phyloP scores from a whole-genome alignment of 2,329 filamentous ascomycete genomes.

The Mycosphaerella arachidis region DNA sequence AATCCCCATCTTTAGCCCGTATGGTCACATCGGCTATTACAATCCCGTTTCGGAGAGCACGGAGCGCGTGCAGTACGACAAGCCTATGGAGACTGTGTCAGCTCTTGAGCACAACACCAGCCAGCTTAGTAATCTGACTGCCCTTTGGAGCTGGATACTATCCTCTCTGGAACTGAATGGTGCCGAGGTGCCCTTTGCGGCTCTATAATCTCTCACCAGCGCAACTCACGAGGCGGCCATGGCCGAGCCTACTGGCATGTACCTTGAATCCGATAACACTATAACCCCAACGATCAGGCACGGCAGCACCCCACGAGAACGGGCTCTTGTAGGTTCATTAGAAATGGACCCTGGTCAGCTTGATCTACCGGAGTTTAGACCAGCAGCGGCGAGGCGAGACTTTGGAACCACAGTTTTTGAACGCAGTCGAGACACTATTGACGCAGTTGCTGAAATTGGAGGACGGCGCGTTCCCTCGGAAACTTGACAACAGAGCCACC shows the following conservation, averaged over 20 bases:
- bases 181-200: conserved; percentile 15
- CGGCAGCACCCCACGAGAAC: not conserved
- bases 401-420: conserved; percentile 13
- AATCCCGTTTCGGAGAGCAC: conserved; percentile 12
- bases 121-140: not conserved
- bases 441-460: conserved; percentile 16
- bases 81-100: conserved; percentile 14
- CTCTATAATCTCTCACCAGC: conserved; percentile 8
- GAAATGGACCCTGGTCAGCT: not conserved
- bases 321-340: conserved; percentile 6
- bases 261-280: not conserved
- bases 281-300: conserved; percentile 1
- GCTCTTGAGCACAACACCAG: conserved; percentile 6
- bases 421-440: conserved; percentile 23
- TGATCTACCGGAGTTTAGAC: conserved; percentile 2
- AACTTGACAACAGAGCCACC: not conserved
- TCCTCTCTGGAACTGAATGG: conserved; percentile 7
- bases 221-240: not conserved
- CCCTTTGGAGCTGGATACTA: conserved; percentile 8
- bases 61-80: conserved; percentile 9
- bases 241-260: not conserved
- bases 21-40: conserved; percentile 10
- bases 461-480: not conserved
- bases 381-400: conserved; percentile 1
- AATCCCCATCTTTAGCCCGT: conserved; percentile 6